Base-by-base conservation (phyloP, 495 filamentous ascomycete genomes). In the Aspergillus kassunensis region DNA sequence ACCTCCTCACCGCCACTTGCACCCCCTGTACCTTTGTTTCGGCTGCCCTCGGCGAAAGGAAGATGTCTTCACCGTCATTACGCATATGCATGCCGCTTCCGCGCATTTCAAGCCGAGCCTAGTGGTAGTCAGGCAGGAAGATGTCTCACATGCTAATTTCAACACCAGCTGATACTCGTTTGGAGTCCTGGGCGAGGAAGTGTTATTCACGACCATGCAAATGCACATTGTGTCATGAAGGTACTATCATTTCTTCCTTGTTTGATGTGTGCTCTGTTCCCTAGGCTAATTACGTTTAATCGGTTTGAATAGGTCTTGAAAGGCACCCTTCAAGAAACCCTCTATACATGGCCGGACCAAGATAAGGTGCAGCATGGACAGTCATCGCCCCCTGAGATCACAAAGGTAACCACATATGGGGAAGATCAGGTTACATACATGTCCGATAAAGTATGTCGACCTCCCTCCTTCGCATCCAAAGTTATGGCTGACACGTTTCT, bases 101-200 rank as follows among this genome's bases (percentile, higher is more conserved):
- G 18, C 12, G 16, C n/a, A 11, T 20, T 3, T 18, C 35, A 29
- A 12, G 44, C 25, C 12, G 30, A 24, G 25, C 30, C n/a, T n/a
- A 25, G n/a, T 20, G 13, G 3, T 33, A 12, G 18, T 44, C 16
- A 39, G 27, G 45, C 11, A 40, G 21, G 7, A 39, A 7, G 15
- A 47, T 21, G 45, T 8, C 23, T 18, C 15, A 19, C 11, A 2
- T 43, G 42, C 52, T 55, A 36, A 58, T 41, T 21, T 24, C 29
- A 18, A 15, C 30, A 10, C 27, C 42, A 92, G 82, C 78, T 96
- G 41, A 81, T 97, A 16, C 78, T 97, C 10, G 91, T 96, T n/a
- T 97, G 91, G 91, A 85, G 79, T 11, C 91, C 91, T 16, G 87
- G 89, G n/a, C 89, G 89, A 67, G 81, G 81, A 18, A 90, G 84